These are phyloP conservation scores for Protomyces gravidus DNA, from an alignment of 1,139 yeast genomes.

Conservation along the genomic window DNA sequence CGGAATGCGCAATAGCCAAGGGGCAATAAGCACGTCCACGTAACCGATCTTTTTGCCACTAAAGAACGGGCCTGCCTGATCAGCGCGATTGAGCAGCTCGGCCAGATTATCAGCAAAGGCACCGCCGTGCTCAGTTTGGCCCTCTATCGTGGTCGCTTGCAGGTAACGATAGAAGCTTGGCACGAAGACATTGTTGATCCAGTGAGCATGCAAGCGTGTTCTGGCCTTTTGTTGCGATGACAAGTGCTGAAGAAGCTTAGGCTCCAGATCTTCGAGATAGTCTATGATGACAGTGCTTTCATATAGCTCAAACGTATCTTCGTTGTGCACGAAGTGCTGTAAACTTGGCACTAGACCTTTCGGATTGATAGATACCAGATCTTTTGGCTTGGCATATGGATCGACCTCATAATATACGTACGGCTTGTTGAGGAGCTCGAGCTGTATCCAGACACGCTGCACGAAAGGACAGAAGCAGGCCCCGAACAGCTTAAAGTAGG, in stretches of 20 bases:
- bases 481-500: slow-evolving; percentile 15
- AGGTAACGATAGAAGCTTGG: slow-evolving; percentile 24
- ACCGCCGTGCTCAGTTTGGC: slow-evolving; percentile 6
- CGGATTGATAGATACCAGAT: slow-evolving; percentile 20
- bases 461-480: slow-evolving; percentile 30
- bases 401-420: slow-evolving; percentile 25
- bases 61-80: slow-evolving; percentile 24
- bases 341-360: slow-evolving; percentile 25
- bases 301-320: slow-evolving; percentile 9
- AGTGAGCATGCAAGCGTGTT: slow-evolving; percentile 6
- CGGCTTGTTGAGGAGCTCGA: slow-evolving; percentile 9
- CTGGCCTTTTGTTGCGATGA: slow-evolving; percentile 12
- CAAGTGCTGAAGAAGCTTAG: background rate
- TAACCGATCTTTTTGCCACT: slow-evolving; percentile 6
- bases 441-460: slow-evolving; percentile 26
- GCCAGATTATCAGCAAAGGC: slow-evolving; percentile 17
- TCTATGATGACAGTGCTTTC: slow-evolving; percentile 26
- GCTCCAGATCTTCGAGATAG: slow-evolving; percentile 20
- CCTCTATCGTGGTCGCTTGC: slow-evolving; percentile 18
- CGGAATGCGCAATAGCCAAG: slow-evolving; percentile 24
- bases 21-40: slow-evolving; percentile 22
- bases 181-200: slow-evolving; percentile 10
- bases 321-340: background rate
- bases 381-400: slow-evolving; percentile 26
- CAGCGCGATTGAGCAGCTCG: slow-evolving; percentile 1